Percentiles rank a stretch among this genome's conserved stretches.
phyloP scores from a whole-genome alignment of 805 yeast species.

The Yarrowia keelungensis region DNA sequence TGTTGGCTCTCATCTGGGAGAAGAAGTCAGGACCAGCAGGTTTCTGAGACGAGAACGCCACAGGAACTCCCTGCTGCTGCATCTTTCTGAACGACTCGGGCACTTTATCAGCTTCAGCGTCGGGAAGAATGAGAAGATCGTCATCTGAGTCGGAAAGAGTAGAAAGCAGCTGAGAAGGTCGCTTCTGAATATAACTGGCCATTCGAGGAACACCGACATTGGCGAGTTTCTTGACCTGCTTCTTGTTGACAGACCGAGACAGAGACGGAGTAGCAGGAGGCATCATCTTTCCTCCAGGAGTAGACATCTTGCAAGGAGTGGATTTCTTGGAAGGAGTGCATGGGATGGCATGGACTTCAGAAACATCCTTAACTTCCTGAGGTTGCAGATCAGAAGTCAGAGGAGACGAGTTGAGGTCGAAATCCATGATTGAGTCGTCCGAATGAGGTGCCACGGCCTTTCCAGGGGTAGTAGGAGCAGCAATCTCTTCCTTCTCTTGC shows the following conservation, averaged over 20 bases:
- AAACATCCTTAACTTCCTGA: conserved; percentile 8
- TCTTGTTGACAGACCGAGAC: conserved; percentile 22
- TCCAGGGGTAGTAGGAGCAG: conserved; percentile 8
- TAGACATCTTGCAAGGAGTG: too few relatives aligned
- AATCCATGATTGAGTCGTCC: conserved; percentile 15
- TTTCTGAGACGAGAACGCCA: neutral
- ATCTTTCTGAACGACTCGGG: conserved; percentile 24
- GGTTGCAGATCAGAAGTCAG: conserved; percentile 11
- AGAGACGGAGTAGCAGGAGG: conserved; percentile 18
- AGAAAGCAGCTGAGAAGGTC: conserved; percentile 16
- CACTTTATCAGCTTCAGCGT: conserved; percentile 29
- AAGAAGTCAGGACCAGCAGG: conserved; percentile 14
- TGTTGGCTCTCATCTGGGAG: conserved; percentile 8
- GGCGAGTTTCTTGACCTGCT: conserved; percentile 29
- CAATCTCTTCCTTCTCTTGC: neutral
- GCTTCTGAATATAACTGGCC: conserved; percentile 28
- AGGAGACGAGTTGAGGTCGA: conserved; percentile 8
- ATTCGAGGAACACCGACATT: conserved; percentile 26
- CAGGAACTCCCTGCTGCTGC: conserved; percentile 28
- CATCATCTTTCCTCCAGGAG: neutral
- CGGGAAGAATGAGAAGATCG: conserved; percentile 20
- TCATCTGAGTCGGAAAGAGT: conserved; percentile 27
- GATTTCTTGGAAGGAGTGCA: neutral
- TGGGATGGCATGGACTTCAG: neutral
- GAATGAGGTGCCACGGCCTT: conserved; percentile 4